phyloP scores from a whole-genome alignment of 805 yeast genomes.

The Ogataea salicorniae region DNA sequence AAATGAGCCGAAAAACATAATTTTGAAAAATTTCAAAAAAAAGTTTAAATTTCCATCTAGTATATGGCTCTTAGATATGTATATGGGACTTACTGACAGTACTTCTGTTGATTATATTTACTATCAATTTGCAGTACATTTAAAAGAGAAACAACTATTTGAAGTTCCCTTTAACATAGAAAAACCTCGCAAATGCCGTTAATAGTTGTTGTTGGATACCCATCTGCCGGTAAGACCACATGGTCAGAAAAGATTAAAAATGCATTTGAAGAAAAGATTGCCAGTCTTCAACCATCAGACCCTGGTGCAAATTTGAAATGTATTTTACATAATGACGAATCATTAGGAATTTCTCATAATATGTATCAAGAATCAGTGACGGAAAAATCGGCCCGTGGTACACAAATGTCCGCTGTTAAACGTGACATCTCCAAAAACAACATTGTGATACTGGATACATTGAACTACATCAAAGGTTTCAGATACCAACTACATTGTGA shows the following conservation, averaged over 20 bases:
- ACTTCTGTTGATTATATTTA: too few relatives aligned
- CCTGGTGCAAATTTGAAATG: slow-evolving; percentile 57
- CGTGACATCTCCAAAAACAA: slow-evolving; percentile 64
- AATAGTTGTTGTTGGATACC: slow-evolving; percentile 76
- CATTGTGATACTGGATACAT: slow-evolving; percentile 79
- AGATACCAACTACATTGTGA: slow-evolving; percentile 93
- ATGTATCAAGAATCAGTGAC: slow-evolving; percentile 65
- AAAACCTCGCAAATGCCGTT: slow-evolving; percentile 62
- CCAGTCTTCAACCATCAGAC: slow-evolving; percentile 33
- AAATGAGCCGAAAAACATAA: too few relatives aligned
- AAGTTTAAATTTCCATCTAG: too few relatives aligned
- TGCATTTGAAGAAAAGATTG: slow-evolving; percentile 43
- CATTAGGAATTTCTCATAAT: slow-evolving; percentile 63
- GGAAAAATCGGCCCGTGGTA: slow-evolving; percentile 80
- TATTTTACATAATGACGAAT: slow-evolving; percentile 70
- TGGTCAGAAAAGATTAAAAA: slow-evolving; percentile 55
- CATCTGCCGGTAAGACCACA: slow-evolving; percentile 78
- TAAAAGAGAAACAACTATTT: too few relatives aligned
- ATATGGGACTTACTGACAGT: too few relatives aligned
- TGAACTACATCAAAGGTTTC: slow-evolving; percentile 91
- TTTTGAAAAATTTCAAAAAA: too few relatives aligned
- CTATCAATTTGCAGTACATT: too few relatives aligned
- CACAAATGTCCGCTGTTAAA: slow-evolving; percentile 84
- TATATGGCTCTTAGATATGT: too few relatives aligned
- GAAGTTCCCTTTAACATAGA: neutral